Base-by-base conservation (phyloP, 768 basidiomycete species). In the Macrolepiota dolichaula region DNA sequence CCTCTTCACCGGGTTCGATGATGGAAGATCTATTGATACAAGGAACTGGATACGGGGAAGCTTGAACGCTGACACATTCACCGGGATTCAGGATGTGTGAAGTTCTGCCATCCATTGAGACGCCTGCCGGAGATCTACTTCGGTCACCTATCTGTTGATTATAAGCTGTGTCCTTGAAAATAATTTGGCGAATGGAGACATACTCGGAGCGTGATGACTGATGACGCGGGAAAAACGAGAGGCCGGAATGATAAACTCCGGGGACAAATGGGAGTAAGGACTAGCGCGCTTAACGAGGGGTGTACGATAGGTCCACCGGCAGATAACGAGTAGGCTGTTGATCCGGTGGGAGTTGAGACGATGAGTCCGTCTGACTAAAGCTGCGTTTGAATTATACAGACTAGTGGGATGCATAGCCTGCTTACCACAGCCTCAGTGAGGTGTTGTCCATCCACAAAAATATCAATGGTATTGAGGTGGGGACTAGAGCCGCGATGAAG, bases 281-380 rank as follows among this genome's bases (percentile, higher is more conserved):
- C 90, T 54, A 97, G 81, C 1, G 94, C 92, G 62, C 91, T 91
- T 40, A 96, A 77, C 2, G 92, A 92, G 2, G 96, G 96, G 64
- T 97, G 96, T 0, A 97, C 94, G 65, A 98, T 97, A 3, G 96
- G 96, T 25, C 96, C 96, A 36, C 96, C 96, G 0, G 95, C 92
- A 2, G 94, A 96, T 24, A 98, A 81, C 0, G 95, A 97, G 73
- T 98, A 97, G 15, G 96, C 96, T 2, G 96, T 97, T 22, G 95
- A 97, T 5, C 96, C 96, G 2, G 96, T 98, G 22, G 96, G 96
- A 1, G 96, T 98, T 6, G 94, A 94, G 57, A 98, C 86, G 59
- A 97, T 94, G 62, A 97, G 77, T 38, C 96, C 95, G 67, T 97
- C 95, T 37, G 94, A 93, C 94, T 96, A 68, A 29, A 27, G 61